Base-by-base conservation (phyloP, 2,329 filamentous ascomycete genomes). In the Raffaelea arxii region DNA sequence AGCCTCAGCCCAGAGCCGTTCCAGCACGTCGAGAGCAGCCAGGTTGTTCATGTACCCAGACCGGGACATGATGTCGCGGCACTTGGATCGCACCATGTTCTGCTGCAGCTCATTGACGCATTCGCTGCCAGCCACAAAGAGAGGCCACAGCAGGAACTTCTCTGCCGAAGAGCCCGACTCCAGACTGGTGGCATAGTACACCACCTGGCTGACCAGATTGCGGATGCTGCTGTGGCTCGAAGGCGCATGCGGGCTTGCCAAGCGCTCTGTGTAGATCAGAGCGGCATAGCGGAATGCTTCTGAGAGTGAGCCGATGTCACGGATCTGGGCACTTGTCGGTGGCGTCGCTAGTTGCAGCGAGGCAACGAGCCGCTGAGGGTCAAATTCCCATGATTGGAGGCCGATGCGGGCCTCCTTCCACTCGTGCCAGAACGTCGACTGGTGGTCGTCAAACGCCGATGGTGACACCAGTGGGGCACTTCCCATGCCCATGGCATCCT, bases 41-140 rank as follows among this genome's bases (percentile, higher is more conserved):
- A 94, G 74, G 61, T 95, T 96, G 66, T 95, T 96, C 72, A 89
- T 86, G 66, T 96, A 96, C 1, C 90, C 90, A 46, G 85, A 91
- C 54, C 91, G 84, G 25, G 80, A 78, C 72, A 91, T 89, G 54
- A 96, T 91, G 59, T 91, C 88, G 39, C 82, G 74, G 65, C 88
- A 94, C 55, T 89, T 83, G 54, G 79, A 74, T 45, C 89, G 80
- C 44, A 96, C 84, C 49, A 90, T 78, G 48, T 78, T 77, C 52
- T 90, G 84, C 58, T 95, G 86, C 43, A 81, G 70, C 57, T 86
- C 80, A 54, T 87, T 84, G 52, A 92, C 83, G 57, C 88, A 94
- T 67, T 96, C 91, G 21, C 86, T 89, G 19, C 90, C 90, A 1
- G 84, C 82, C 44, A 96, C 84, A 61, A 96, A 95, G 3, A 96